Base-by-base conservation (phyloP, 2,329 filamentous ascomycete species). In the Chaetomiaceae sp. region DNA sequence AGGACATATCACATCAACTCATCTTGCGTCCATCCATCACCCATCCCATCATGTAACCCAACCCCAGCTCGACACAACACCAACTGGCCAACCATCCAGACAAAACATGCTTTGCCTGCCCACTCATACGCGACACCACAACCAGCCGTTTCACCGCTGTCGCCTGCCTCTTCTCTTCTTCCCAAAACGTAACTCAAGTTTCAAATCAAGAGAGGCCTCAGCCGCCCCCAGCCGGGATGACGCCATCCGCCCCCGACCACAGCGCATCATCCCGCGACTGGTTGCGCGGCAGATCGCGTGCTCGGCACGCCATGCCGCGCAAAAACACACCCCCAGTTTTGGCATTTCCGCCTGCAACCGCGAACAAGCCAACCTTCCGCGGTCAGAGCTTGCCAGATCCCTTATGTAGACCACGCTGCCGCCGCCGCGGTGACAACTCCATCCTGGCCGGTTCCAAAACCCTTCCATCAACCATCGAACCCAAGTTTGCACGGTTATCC, bases 261-360 rank as follows among this genome's bases (percentile, higher is more conserved):
- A n/a, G 25, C 23, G 22, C 37, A n/a, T 17, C 47, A 12, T 20
- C 23, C 14, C 42, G 37, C 36, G 20, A 48, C 47, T 55, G 47
- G 43, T 23, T 19, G 11, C 11, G n/a, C 15, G 5, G 7, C n/a
- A 42, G 31, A 57, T 57, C 55, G 55, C 52, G 55, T 57, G 55
- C 55, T 54, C 31, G 44, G 55, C 55, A 57, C 55, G 55, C 45
- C 51, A 57, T 55, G 51, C 38, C 6, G 44, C 51, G 38, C 34
- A 39, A 47, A 51, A n/a, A n/a, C n/a, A n/a, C 33, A 46, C 36
- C 17, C 42, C 22, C 37, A 11, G 3, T 31, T 31, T 14, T 8
- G 4, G 5, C 25, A 14, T 43, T 43, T 40, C 15, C 20, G 6
- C 23, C 3, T 6, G 6, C 22, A 9, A 43, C 17, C 27, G 38